Conservation (phyloP, 2,329 filamentous ascomycete species). For the Coccinonectria pachysandricola region DNA sequence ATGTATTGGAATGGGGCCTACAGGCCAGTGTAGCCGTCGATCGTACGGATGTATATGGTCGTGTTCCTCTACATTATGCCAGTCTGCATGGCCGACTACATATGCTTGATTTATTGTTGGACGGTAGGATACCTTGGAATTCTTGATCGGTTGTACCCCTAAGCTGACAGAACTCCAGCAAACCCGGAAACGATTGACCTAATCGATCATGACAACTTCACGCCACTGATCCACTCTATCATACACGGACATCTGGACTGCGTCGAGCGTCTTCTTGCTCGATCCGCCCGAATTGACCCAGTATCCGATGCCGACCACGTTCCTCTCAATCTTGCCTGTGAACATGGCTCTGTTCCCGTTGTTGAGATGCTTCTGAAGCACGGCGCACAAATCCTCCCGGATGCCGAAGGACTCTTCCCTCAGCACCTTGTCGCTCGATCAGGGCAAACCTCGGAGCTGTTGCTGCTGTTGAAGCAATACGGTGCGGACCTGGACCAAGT, state of each 20-base stretch:
- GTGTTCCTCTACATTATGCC: slow-evolving; percentile 89
- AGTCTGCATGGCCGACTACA: slow-evolving; percentile 86
- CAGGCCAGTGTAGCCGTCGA: slow-evolving; percentile 64
- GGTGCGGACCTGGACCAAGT: slow-evolving; percentile 85
- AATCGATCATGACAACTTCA: slow-evolving; percentile 96
- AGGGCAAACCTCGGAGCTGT: slow-evolving; percentile 67
- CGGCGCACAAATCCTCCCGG: slow-evolving; percentile 73
- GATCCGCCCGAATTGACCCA: slow-evolving; percentile 77
- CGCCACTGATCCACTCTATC: slow-evolving; percentile 87
- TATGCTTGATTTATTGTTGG: slow-evolving; percentile 66
- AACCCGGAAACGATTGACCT: slow-evolving; percentile 69
- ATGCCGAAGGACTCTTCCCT: slow-evolving; percentile 93
- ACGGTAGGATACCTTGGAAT: slow-evolving; percentile 31
- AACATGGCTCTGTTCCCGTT: slow-evolving; percentile 78
- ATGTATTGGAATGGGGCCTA: slow-evolving; percentile 70
- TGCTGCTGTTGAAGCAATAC: slow-evolving; percentile 72
- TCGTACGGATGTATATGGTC: slow-evolving; percentile 83
- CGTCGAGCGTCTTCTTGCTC: slow-evolving; percentile 65
- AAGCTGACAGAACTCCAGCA: slow-evolving; percentile 30
- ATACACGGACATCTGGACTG: slow-evolving; percentile 76
- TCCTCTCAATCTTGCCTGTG: slow-evolving; percentile 87
- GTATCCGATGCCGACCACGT: slow-evolving; percentile 83
- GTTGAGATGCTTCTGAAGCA: slow-evolving; percentile 76
- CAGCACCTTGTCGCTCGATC: slow-evolving; percentile 92
- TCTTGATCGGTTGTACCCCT: background rate